Evolutionary conservation across 1,139 yeast genomes (phyloP).

Genomic region (Yamadazyma diospyri): DNA sequence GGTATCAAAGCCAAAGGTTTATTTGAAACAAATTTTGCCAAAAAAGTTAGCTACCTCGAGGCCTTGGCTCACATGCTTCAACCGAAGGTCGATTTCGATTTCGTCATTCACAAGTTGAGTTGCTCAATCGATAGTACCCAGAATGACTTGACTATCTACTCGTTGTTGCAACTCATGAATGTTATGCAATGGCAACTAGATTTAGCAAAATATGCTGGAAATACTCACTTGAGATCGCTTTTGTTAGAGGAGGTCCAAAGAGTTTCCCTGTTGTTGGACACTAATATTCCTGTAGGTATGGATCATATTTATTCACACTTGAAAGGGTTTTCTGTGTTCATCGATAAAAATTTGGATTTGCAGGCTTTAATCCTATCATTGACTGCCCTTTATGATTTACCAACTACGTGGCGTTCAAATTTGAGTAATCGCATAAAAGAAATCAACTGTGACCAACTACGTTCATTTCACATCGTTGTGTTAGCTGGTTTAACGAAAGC

Average conservation of each 20-base stretch:
- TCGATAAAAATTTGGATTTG: slow-evolving; percentile 5
- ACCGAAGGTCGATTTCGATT: slow-evolving; percentile 1
- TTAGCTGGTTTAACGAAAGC: slow-evolving; percentile 4
- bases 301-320: not conserved
- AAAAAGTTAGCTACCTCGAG: slow-evolving; percentile 3
- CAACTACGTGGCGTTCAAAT: slow-evolving; percentile 3
- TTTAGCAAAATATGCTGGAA: slow-evolving; percentile 2
- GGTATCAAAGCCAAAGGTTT: not conserved
- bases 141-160: slow-evolving; percentile 3
- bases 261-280: not conserved
- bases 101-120: not conserved
- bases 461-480: slow-evolving; percentile 1
- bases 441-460: slow-evolving; percentile 2
- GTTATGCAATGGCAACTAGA: slow-evolving; percentile 5
- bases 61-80: not conserved
- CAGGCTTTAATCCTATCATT: slow-evolving; percentile 5
- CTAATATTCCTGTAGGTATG: not conserved
- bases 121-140: not conserved
- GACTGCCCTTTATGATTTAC: slow-evolving; percentile 2
- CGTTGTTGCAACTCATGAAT: slow-evolving; percentile 5
- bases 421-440: slow-evolving; percentile 2
- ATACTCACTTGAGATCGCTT: not conserved
- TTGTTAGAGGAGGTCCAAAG: slow-evolving; percentile 2
- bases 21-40: not conserved
- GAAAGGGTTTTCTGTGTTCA: slow-evolving; percentile 1